These are phyloP conservation scores for Phytophthora quininea DNA, from an alignment of 352 stramenopile species.

Conservation along the genomic window DNA sequence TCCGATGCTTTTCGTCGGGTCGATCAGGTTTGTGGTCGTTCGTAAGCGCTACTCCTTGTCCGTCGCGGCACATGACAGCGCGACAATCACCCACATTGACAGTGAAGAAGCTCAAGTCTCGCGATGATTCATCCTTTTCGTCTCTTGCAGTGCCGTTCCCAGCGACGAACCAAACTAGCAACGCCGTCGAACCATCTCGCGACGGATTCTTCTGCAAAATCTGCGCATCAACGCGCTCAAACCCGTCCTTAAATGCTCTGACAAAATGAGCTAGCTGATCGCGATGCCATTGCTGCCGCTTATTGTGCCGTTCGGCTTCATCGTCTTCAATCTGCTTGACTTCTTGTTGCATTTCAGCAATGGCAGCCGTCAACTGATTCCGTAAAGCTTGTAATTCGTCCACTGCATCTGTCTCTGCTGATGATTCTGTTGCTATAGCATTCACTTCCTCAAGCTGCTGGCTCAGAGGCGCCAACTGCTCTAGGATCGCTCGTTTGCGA, in stretches of 20 bases:
- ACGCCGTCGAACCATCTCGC: slow-evolving; percentile 56
- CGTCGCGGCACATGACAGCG: slow-evolving; percentile 57
- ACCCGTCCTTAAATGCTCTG: slow-evolving; percentile 42
- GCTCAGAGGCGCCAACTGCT: slow-evolving; percentile 34
- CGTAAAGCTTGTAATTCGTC: slow-evolving; percentile 24
- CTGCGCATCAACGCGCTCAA: slow-evolving; percentile 46
- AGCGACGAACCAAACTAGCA: slow-evolving; percentile 52
- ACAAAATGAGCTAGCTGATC: slow-evolving; percentile 37
- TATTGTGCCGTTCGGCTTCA: slow-evolving; percentile 23
- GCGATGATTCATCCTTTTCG: background rate
- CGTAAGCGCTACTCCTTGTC: slow-evolving; percentile 46
- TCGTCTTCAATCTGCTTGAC: slow-evolving; percentile 43
- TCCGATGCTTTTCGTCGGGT: slow-evolving; percentile 53
- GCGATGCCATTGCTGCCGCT: slow-evolving; percentile 32
- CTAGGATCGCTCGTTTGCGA: slow-evolving; percentile 36
- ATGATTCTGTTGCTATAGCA: slow-evolving; percentile 7
- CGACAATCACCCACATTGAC: slow-evolving; percentile 71
- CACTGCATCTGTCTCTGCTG: background rate
- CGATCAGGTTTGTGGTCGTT: slow-evolving; percentile 66
- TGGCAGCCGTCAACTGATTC: slow-evolving; percentile 29
- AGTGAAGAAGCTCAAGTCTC: slow-evolving; percentile 48
- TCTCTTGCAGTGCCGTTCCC: background rate
- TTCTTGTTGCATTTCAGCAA: slow-evolving; percentile 36
- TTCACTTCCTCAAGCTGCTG: slow-evolving; percentile 40
- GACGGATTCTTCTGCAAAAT: slow-evolving; percentile 52